Percentiles rank a stretch among this genome's conserved stretches.
Conservation (phyloP, 257 asterid species). For the Nicotiana benthamiana region DNA sequence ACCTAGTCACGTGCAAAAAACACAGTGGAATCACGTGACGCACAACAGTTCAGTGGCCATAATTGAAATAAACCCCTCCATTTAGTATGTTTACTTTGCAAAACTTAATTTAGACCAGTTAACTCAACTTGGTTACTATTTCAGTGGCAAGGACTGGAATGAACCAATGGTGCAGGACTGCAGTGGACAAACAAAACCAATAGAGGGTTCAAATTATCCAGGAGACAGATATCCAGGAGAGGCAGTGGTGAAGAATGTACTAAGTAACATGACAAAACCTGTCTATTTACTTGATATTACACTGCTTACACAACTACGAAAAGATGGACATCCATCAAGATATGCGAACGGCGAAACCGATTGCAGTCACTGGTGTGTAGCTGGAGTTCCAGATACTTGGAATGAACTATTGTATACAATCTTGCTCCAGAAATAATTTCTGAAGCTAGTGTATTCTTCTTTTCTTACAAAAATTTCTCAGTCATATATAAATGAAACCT, state of each 20-base stretch:
- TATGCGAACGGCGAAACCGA: constrained; percentile 42
- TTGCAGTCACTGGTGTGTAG: constrained; percentile 21
- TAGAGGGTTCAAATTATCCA: constrained; percentile 42
- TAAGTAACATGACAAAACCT: constrained; percentile 38
- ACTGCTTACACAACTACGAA: constrained; percentile 38
- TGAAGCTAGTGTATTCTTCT: neutral
- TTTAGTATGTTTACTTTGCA: neutral
- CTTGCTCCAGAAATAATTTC: constrained; percentile 9
- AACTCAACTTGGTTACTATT: neutral
- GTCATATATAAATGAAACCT: neutral
- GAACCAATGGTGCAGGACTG: constrained; percentile 41
- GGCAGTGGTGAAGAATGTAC: constrained; percentile 48
- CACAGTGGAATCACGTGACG: too few relatives aligned
- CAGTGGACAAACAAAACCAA: constrained; percentile 37
- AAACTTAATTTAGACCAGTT: neutral
- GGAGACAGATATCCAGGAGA: constrained; percentile 48
- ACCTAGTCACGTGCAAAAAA: too few relatives aligned
- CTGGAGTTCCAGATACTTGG: constrained; percentile 27
- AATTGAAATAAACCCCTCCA: too few relatives aligned
- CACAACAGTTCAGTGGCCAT: too few relatives aligned
- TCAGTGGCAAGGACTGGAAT: constrained; percentile 58
- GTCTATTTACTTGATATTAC: constrained; percentile 53
- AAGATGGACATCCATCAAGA: constrained; percentile 58
- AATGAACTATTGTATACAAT: constrained; percentile 44
- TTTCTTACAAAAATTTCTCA: neutral